Evolutionary conservation across 768 basidiomycete genomes (phyloP).

Genomic region (Tricholoma furcatifolium): DNA sequence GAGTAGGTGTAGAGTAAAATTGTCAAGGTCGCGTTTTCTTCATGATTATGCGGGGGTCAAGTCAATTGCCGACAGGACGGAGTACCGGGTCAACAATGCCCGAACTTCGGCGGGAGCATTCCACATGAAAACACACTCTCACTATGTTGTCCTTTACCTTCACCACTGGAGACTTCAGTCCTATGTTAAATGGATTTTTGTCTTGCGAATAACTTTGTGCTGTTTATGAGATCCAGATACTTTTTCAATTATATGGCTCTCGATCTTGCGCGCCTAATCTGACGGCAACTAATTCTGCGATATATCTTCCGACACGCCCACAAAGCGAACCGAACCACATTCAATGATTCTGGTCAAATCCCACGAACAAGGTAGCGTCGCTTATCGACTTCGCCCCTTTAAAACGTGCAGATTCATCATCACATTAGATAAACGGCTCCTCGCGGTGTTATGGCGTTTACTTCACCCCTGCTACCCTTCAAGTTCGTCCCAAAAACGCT

Average conservation of each 20-base stretch:
- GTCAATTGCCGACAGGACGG: slow-evolving; percentile 8
- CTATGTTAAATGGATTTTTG: not conserved
- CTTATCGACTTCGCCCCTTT: slow-evolving; percentile 14
- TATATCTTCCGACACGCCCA: not conserved
- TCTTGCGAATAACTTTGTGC: no score
- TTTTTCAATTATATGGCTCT: no score
- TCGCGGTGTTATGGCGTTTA: slow-evolving; percentile 10
- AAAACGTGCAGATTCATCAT: slow-evolving; percentile 14
- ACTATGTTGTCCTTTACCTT: not conserved
- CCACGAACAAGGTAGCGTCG: slow-evolving; percentile 7
- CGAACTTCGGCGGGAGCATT: not conserved
- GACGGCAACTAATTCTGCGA: not conserved
- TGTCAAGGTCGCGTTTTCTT: slow-evolving; percentile 2
- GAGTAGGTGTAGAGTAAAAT: slow-evolving; percentile 1
- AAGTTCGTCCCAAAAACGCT: slow-evolving; percentile 7
- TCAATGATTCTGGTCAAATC: not conserved
- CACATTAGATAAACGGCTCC: slow-evolving; percentile 23
- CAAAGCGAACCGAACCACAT: not conserved
- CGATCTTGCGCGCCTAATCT: not conserved
- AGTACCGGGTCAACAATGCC: slow-evolving; percentile 8
- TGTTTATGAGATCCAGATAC: no score
- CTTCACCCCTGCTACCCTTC: slow-evolving; percentile 13
- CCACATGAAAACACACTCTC: not conserved
- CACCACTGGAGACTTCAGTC: not conserved
- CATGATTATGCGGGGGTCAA: slow-evolving; percentile 9